phyloP scores from a whole-genome alignment of 768 basidiomycete genomes.

The Amanita thiersii region DNA sequence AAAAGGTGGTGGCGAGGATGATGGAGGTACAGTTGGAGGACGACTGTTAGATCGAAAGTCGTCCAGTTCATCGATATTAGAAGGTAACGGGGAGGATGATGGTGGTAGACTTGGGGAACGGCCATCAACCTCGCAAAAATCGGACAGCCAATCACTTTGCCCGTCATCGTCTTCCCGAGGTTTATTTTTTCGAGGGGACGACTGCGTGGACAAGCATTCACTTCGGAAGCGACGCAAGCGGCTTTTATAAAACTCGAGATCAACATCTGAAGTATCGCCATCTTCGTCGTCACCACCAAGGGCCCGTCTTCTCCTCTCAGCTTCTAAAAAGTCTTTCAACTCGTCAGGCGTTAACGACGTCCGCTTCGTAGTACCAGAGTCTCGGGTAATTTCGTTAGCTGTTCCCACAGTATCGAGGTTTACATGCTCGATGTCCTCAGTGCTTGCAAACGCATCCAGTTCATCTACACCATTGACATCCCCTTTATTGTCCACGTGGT shows the following conservation, averaged over 20 bases:
- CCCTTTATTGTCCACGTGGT: constrained; percentile 43
- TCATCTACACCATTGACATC: constrained; percentile 55
- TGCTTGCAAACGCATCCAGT: constrained; percentile 44
- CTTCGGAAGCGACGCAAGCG: not conserved
- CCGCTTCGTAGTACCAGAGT: not conserved
- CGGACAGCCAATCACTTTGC: not conserved
- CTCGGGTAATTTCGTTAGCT: not conserved
- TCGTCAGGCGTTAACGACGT: constrained; percentile 47
- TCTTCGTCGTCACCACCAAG: constrained; percentile 41
- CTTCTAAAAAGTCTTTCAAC: constrained; percentile 58
- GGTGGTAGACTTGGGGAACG: no score
- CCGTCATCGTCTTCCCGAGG: not conserved
- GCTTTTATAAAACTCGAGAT: constrained; percentile 19
- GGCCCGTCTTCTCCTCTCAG: constrained; percentile 46
- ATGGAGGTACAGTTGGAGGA: not conserved
- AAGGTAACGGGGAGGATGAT: not conserved
- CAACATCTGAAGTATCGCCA: constrained; percentile 37
- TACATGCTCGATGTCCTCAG: constrained; percentile 20
- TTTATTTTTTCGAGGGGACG: not conserved
- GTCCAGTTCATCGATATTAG: no score
- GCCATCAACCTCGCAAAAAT: not conserved
- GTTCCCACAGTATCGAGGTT: constrained; percentile 19
- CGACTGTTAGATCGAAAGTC: no score
- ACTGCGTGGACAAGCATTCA: not conserved
- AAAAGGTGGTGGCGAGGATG: not conserved